Base-by-base conservation (phyloP, 352 stramenopile species). In the Ophiocytium majus region DNA sequence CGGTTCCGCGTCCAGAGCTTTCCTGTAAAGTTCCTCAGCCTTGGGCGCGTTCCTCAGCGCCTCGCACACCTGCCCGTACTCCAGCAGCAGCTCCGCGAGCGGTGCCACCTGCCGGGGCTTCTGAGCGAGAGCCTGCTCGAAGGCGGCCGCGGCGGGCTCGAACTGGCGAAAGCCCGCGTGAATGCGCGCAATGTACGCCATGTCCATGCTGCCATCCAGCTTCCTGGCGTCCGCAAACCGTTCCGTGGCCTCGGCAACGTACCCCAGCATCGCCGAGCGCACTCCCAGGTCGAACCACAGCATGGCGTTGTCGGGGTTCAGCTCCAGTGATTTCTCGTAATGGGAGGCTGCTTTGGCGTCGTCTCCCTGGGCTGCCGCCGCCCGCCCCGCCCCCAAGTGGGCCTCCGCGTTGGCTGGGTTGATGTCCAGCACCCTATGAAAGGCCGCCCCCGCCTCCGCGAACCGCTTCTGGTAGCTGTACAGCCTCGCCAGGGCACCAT, bases 401-500 rank as follows among this genome's bases (percentile, higher is more conserved):
- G 37, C 80, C 37, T 86, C 81, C 28, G 63, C 80, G 33, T 88
- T 88, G 50, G 10, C 35, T 28, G 57, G 50, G 17, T 82, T 76
- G 5, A 82, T 37, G 35, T 80, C 36, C 75, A 88, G 35, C 32
- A 74, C 35, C 49, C 74, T 57, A 23, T 86, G 36, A 34, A 82
- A 86, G 5, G 10, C 43, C 34, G 10, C 63, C 35, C 0, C 23
- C 5, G 63, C 63, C 17, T 63, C 81, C 0, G 0, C 37, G 0
- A 32, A 87, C 74, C 80, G 64, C 31, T 85, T 43, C 36, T 83
- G 81, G 75, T 83, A 83, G 1, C 34, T 80, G 49, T 79, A 79
- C 0, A 88, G 50, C 76, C 86, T 88, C 10, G 80, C 85, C 37
- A 88, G 82, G 43, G 85, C 85, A 66, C 80, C 63, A 76, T 88